Evolutionary conservation across 306 rosid genomes (phyloP).

Genomic region (Neltuma alba): DNA sequence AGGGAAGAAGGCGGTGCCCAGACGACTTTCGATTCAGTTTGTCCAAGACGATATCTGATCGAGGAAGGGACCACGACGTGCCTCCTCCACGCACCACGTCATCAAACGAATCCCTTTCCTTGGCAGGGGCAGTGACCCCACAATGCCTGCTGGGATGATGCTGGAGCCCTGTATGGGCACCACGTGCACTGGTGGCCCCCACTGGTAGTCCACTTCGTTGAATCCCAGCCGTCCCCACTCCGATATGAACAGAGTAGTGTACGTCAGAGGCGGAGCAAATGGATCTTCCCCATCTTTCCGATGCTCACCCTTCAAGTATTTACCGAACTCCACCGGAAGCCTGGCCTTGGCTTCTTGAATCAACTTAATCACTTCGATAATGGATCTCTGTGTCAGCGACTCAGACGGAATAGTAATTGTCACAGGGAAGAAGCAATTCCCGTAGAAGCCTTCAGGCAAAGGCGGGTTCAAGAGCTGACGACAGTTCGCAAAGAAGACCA

Average conservation of each 20-base stretch:
- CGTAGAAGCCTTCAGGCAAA: conserved; percentile 77
- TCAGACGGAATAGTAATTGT: conserved; percentile 41
- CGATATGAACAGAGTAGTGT: conserved; percentile 61
- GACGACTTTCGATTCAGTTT: background rate
- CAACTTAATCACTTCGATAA: conserved; percentile 53
- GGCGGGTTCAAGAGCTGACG: conserved; percentile 69
- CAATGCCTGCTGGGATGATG: conserved; percentile 61
- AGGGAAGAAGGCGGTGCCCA: no score
- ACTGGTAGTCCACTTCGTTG: conserved; percentile 65
- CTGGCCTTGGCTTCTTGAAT: conserved; percentile 63
- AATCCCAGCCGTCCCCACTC: conserved; percentile 88
- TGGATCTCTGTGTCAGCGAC: conserved; percentile 25
- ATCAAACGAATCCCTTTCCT: conserved; percentile 61
- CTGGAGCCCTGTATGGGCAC: conserved; percentile 64
- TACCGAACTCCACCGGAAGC: conserved; percentile 50
- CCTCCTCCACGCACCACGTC: conserved; percentile 72
- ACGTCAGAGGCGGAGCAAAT: conserved; percentile 53
- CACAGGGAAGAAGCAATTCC: conserved; percentile 82
- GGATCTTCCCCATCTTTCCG: conserved; percentile 50
- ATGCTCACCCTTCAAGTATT: conserved; percentile 49
- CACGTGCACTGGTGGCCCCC: conserved; percentile 70
- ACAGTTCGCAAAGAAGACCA: conserved; percentile 80
- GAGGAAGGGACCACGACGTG: conserved; percentile 53
- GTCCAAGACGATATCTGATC: conserved; percentile 31
- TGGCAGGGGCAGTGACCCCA: conserved; percentile 56